Percentiles rank a stretch among this genome's conserved stretches.
Evolutionary conservation across 2,329 filamentous ascomycete species (phyloP).

Genomic region (Aspergillus aculeatus): DNA sequence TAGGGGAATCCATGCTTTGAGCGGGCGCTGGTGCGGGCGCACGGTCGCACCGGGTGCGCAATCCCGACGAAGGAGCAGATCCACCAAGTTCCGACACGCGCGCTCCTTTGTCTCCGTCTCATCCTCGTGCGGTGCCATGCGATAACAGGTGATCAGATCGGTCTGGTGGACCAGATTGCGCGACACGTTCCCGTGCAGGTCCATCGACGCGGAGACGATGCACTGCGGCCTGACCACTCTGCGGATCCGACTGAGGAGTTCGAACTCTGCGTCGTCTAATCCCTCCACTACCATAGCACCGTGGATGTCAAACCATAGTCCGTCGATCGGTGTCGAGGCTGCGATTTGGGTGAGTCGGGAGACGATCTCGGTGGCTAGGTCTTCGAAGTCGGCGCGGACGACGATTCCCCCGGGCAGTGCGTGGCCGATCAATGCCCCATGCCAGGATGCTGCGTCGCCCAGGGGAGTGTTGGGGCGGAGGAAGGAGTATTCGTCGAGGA

Average conservation of each 20-base stretch:
- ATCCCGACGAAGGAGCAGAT: conserved; percentile 36
- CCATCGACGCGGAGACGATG: conserved; percentile 56
- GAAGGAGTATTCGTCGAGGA: conserved; percentile 49
- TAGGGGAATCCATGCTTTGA: conserved; percentile 55
- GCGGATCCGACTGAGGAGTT: conserved; percentile 49
- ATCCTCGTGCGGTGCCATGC: conserved; percentile 55
- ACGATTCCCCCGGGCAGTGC: conserved; percentile 47
- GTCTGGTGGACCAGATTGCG: conserved; percentile 49
- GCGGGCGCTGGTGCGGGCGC: conserved; percentile 32
- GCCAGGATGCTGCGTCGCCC: conserved; percentile 48
- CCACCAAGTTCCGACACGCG: conserved; percentile 51
- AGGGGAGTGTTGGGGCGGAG: conserved; percentile 44
- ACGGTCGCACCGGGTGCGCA: background rate
- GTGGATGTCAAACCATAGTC: conserved; percentile 58
- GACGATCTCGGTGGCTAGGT: conserved; percentile 45
- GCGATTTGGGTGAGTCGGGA: conserved; percentile 40
- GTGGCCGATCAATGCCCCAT: conserved; percentile 52
- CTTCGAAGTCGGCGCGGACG: conserved; percentile 46
- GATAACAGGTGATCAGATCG: conserved; percentile 55
- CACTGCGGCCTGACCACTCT: conserved; percentile 47
- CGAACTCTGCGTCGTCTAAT: conserved; percentile 50
- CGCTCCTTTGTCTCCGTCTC: conserved; percentile 52
- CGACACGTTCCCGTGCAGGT: conserved; percentile 57
- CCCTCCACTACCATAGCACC: conserved; percentile 57
- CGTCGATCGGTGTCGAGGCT: conserved; percentile 40